phyloP scores from a whole-genome alignment of 2,329 filamentous ascomycete genomes.

The Aureobasidium sp. region DNA sequence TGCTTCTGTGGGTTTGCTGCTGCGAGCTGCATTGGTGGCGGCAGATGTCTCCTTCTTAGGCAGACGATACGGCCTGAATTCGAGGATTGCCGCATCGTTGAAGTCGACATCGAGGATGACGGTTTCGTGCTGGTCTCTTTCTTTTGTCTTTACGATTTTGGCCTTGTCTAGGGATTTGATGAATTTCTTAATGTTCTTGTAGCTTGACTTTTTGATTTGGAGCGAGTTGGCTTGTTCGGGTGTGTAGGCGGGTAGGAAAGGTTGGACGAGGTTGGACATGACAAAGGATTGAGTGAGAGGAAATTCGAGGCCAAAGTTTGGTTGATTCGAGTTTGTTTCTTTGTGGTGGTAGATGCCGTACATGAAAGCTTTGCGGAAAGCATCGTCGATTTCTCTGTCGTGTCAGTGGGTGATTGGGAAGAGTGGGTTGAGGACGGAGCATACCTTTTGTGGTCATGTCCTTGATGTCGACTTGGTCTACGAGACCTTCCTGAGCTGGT shows the following conservation, averaged over 20 bases:
- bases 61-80: constrained; percentile 57
- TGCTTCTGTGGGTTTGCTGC: constrained; percentile 32
- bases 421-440: constrained; percentile 15
- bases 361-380: constrained; percentile 57
- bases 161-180: constrained; percentile 61
- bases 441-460: constrained; percentile 50
- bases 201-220: constrained; percentile 63
- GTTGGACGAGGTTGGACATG: constrained; percentile 58
- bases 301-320: constrained; percentile 51
- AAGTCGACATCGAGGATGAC: constrained; percentile 61
- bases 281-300: constrained; percentile 58
- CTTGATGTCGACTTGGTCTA: constrained; percentile 38
- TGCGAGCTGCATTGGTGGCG: constrained; percentile 31
- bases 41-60: constrained; percentile 48
- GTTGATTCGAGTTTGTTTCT: constrained; percentile 45
- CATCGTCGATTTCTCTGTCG: constrained; percentile 57
- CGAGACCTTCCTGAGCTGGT: constrained; percentile 27
- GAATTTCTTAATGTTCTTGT: constrained; percentile 65
- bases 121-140: constrained; percentile 57
- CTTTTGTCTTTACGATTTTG: constrained; percentile 56
- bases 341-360: constrained; percentile 57
- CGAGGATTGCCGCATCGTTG: constrained; percentile 44
- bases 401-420: constrained; percentile 4
- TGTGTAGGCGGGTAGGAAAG: constrained; percentile 55
- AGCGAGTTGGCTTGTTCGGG: constrained; percentile 50